Base-by-base conservation (phyloP, 208 protist species). In the Leptomonas pyrrhocoris region DNA sequence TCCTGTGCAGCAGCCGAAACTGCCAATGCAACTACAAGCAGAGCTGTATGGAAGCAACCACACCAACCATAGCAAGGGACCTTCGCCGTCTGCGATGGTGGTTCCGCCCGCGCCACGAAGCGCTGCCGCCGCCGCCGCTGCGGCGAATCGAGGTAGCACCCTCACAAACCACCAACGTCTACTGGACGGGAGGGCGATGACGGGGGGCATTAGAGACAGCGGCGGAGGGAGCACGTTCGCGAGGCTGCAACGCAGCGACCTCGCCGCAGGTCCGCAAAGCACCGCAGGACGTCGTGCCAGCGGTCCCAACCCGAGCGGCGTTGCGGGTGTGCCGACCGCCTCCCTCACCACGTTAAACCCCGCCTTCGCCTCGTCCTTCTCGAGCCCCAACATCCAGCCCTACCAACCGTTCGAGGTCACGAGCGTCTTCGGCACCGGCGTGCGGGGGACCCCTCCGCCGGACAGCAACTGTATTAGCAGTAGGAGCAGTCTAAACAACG, bases 61-160 rank as follows among this genome's bases (percentile, higher is more conserved):
- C 58, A 51, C 5, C 58, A 51, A 27, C 43, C 31, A 27, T 46
- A 48, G 60, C 60, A 43, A 19, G 19, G 18, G 16, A 23, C 38
- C 46, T 13, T 28, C 60, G 12, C n/a, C 36, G 0, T n/a, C 61
- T 30, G 2, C 59, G 0, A 15, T 45, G 3, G 25, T 65, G 4
- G 31, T 67, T n/a, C 61, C 48, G 8, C 61, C 61, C 1, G 61
- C 48, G 23, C 61, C 61, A 49, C 61, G 61, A 1, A 67, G 61
- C 30, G 61, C 59, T 13, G 59, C 59, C 11, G 59, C 59, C 23
- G 59, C 59, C 38, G 58, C 58, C 34, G 58, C 42, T 13, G 58
- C 58, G 2, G 25, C 4, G 11, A 23, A 18, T 59, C 12, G 27
- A 2, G 16, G 16, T 21, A 23, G 16, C 58, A 38, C 2, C 18